These are phyloP conservation scores for Prunella vulgaris DNA, from an alignment of 257 asterid genomes.

Conservation along the genomic window DNA sequence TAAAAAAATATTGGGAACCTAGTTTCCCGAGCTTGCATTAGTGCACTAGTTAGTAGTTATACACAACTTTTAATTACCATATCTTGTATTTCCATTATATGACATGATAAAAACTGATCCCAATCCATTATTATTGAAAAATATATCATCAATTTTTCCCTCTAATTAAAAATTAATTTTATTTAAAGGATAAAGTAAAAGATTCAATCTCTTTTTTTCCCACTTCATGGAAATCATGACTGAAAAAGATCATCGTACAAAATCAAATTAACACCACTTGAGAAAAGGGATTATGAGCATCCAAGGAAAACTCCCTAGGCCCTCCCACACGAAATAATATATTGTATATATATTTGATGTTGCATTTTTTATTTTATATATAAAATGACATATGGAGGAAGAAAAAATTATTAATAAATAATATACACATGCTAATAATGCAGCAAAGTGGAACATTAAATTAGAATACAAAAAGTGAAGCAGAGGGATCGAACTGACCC, in stretches of 20 bases:
- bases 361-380: no score
- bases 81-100: background rate
- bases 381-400: no score
- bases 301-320: constrained; percentile 41
- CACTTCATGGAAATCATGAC: background rate
- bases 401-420: no score
- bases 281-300: constrained; percentile 39
- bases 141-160: background rate
- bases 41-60: no score
- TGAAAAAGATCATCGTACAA: constrained; percentile 21
- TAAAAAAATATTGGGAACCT: no score
- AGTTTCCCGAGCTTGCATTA: no score
- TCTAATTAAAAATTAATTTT: background rate
- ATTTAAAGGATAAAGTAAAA: constrained; percentile 13
- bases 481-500: no score
- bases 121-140: constrained; percentile 8
- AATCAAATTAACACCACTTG: constrained; percentile 27
- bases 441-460: no score
- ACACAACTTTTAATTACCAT: background rate
- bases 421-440: no score
- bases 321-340: constrained; percentile 30
- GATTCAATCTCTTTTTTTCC: background rate
- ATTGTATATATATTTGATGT: no score
- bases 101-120: constrained; percentile 3
- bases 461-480: no score